These are phyloP conservation scores for Exophiala phaeomuriformis DNA, from an alignment of 2,329 filamentous ascomycete genomes.

Conservation along the genomic window DNA sequence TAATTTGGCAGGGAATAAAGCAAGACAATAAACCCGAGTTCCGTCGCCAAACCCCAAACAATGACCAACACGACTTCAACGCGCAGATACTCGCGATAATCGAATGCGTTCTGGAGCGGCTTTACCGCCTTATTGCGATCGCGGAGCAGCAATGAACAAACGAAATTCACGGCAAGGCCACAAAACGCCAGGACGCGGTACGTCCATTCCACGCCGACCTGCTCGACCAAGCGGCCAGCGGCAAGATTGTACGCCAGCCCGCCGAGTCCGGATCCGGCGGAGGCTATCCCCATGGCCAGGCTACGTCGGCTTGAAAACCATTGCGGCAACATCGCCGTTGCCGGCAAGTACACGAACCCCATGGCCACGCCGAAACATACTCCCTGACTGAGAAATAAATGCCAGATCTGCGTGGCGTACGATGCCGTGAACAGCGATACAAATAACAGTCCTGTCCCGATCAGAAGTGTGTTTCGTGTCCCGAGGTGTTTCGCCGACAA, in stretches of 20 bases:
- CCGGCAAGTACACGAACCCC: conserved; percentile 27
- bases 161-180: conserved; percentile 24
- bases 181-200: conserved; percentile 29
- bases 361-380: conserved; percentile 27
- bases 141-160: conserved; percentile 27
- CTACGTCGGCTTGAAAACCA: conserved; percentile 30
- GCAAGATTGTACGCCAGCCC: conserved; percentile 28
- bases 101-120: conserved; percentile 23
- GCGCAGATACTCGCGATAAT: conserved; percentile 18
- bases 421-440: conserved; percentile 28
- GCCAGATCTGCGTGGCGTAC: conserved; percentile 25
- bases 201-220: conserved; percentile 26
- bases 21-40: conserved; percentile 43
- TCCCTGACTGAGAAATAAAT: conserved; percentile 28
- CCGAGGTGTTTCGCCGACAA: conserved; percentile 17
- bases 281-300: conserved; percentile 28
- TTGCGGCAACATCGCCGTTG: conserved; percentile 24
- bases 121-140: conserved; percentile 26
- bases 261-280: conserved; percentile 29
- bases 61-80: conserved; percentile 26
- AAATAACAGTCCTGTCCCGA: conserved; percentile 20
- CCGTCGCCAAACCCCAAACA: conserved; percentile 38
- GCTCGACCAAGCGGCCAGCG: conserved; percentile 26
- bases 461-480: conserved; percentile 21
- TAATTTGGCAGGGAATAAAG: conserved; percentile 44